Percentiles rank a stretch among this genome's conserved stretches.
phyloP scores from a whole-genome alignment of 257 asterid species.

The Thymus mandschuricus region DNA sequence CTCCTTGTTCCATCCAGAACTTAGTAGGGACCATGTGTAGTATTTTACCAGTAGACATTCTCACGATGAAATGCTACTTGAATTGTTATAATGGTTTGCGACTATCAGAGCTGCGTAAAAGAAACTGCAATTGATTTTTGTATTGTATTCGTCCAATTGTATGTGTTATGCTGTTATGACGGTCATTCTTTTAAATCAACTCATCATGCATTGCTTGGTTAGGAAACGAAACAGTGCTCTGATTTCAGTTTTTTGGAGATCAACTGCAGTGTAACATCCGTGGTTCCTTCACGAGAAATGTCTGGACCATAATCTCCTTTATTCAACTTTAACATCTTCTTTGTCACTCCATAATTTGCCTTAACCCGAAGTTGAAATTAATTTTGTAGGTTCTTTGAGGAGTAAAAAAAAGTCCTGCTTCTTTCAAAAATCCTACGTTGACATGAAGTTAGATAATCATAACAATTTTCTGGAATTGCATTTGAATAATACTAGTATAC shows the following conservation, averaged over 20 bases:
- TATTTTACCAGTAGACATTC: not conserved
- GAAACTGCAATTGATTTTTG: not conserved
- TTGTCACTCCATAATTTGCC: not conserved
- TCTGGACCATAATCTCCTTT: not conserved
- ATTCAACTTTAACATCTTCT: not conserved
- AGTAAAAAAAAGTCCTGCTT: not conserved
- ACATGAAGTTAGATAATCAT: not conserved
- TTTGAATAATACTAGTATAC: not conserved
- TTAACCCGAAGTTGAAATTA: not conserved
- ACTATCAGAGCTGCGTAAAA: conserved; percentile 4
- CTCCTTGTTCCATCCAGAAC: not conserved
- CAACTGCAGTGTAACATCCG: not conserved
- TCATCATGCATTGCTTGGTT: not conserved
- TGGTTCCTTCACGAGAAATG: not conserved
- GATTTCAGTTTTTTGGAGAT: not conserved
- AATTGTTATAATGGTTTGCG: not conserved
- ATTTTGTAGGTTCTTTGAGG: not conserved
- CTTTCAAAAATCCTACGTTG: not conserved
- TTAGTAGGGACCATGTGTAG: not conserved
- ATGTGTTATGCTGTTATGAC: not conserved
- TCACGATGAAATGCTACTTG: not conserved
- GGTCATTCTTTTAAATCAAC: conserved; percentile 5
- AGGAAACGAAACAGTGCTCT: not conserved
- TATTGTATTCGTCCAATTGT: not conserved
- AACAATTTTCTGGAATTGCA: not conserved